phyloP scores from a whole-genome alignment of 2,329 filamentous ascomycete species.

The Nakataea oryzae region DNA sequence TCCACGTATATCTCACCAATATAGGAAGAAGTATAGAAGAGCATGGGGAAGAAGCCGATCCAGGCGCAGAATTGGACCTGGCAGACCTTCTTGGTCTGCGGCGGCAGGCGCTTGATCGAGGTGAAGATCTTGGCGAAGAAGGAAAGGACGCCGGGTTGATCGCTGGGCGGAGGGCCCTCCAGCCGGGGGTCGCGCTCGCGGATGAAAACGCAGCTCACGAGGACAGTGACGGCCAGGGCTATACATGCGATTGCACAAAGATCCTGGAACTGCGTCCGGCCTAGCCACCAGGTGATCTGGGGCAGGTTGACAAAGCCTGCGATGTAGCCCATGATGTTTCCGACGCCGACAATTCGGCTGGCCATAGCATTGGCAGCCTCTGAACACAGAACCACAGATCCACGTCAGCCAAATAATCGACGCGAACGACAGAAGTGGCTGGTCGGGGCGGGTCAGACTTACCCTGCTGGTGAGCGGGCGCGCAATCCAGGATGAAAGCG shows the following conservation, averaged over 20 bases:
- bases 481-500: conserved; percentile 88
- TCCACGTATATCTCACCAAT: conserved; percentile 89
- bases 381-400: conserved; percentile 10
- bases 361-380: conserved; percentile 93
- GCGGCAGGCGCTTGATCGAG: conserved; percentile 68
- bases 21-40: conserved; percentile 93
- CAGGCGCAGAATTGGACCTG: conserved; percentile 77
- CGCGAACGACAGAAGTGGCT: neutral
- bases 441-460: conserved; percentile 6
- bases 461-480: conserved; percentile 80
- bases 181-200: conserved; percentile 71
- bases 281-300: conserved; percentile 65
- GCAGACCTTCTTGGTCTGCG: conserved; percentile 75
- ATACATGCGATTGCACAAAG: conserved; percentile 79
- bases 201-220: conserved; percentile 59
- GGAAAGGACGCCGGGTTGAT: conserved; percentile 55
- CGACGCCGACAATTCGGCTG: conserved; percentile 72
- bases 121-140: conserved; percentile 74
- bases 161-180: conserved; percentile 50
- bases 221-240: conserved; percentile 57
- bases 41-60: conserved; percentile 91
- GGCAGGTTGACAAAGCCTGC: conserved; percentile 79
- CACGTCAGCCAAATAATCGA: neutral
- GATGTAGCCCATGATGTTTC: conserved; percentile 84
- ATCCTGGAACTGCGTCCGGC: conserved; percentile 84